Base-by-base conservation (phyloP, 2,329 filamentous ascomycete genomes). In the Lachnellula occidentalis region DNA sequence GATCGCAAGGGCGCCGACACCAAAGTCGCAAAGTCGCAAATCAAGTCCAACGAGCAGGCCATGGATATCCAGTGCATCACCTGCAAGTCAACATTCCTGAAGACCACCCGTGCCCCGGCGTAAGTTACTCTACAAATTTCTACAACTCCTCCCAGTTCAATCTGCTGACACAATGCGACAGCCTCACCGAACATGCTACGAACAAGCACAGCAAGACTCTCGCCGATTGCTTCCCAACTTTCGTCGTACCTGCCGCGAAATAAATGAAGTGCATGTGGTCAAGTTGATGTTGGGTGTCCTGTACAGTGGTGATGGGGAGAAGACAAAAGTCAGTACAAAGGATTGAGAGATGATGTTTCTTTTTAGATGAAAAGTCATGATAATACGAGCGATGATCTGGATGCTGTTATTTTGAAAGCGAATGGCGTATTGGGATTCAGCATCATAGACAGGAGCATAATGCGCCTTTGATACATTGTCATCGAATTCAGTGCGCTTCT, bases 191-290 rank as follows among this genome's bases (percentile, higher is more conserved):
- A 67, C 88, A 92, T 71, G 86, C 87, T 58, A 69, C 73, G 60
- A 90, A 90, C 74, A 90, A 90, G 78, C 88, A 92, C 76, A 85
- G 74, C 76, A 89, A 90, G 76, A 77, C 78, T 42, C 75, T 89
- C 27, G 70, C 77, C 49, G 86, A 89, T 42, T 91, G 88, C 74
- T 92, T 92, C 73, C 84, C 84, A 17, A 71, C 61, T 50, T 79
- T 74, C 60, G 64, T 58, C 15, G 27, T 31, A 31, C 27, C 27
- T 31, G 61, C 27, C 11, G 61, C 53, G 45, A 55, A 55, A 51
- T 55, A 51, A 43, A 34, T 24, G 27, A 24, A 14, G 11, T 12
- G 2, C 5, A 19, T 5, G 41, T 3, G 41, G 8, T 19, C 41
- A 21, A 21, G 11, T 24, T 19, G 17, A 19, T 11, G 19, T n/a